Base-by-base conservation (phyloP, 768 basidiomycete genomes). In the Pleurotus eryngii region DNA sequence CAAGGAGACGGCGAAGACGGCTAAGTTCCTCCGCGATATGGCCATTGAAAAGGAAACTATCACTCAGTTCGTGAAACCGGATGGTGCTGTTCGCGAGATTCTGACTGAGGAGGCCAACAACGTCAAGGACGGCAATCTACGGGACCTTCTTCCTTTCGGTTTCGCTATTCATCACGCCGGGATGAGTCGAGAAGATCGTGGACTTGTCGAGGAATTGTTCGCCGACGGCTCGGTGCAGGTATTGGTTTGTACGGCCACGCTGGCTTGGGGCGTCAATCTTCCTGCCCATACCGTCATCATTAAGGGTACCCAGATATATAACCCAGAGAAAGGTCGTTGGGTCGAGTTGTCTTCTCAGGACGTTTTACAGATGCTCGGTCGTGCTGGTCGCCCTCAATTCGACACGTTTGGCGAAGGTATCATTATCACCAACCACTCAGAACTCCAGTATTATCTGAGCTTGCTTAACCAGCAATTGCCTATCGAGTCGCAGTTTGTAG, bases 271-370 rank as follows among this genome's bases (percentile, higher is more conserved):
- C 76, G 96, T 99, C 73, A 99, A 99, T 68, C 76, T 98, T 0
- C 97, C 97, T 3, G 96, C 95, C 1, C 97, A 98, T 62, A 90
- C 93, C 6, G 96, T 98, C 73, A 94, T 98, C 75, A 98, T 99
- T 80, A 99, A 98, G 70, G 97, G 97, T n/a, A 98, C 97, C 0
- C 95, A 98, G 74, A 95, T 98, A 60, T 99, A 98, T 74, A 98
- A 97, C 70, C 97, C 97, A 0, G 95, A 97, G 73, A 97, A 98
- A 73, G 97, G 97, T 17, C 86, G 91, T 3, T 99, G 97, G 97
- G 89, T 91, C 3, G 97, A 98, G 69, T 74, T 98, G 5, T 95
- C 92, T 1, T 86, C 89, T 0, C 97, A 98, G 71, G 97, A 98
- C 67, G 95, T 98, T 0, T 76, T 99, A 4, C 97, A 99, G 73